Conservation (phyloP, 1,139 yeast species). For the Blastobotrys buckinghamii region DNA sequence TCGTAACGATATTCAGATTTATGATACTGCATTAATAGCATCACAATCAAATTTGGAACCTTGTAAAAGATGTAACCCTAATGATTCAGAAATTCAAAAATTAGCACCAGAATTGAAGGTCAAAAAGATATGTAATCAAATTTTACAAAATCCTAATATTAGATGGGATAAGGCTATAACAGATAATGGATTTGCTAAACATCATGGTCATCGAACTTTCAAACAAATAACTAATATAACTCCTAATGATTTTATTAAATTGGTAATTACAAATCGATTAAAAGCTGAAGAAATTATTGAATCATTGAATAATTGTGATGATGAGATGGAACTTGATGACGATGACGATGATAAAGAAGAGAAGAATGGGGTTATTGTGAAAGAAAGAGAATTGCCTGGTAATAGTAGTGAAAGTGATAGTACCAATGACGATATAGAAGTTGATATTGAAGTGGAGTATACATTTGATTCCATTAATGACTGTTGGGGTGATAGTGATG, state of each 20-base stretch:
- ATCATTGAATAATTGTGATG: background rate
- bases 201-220: constrained; percentile 20
- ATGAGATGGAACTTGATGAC: background rate
- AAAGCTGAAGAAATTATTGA: background rate
- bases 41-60: constrained; percentile 10
- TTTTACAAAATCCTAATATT: constrained; percentile 1
- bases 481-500: too few species aligned
- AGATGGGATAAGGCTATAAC: constrained; percentile 7
- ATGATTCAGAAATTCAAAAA: background rate
- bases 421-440: too few species aligned
- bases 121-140: background rate
- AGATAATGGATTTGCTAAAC: constrained; percentile 11
- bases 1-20: constrained; percentile 1
- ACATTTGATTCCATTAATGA: too few species aligned
- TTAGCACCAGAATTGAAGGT: constrained; percentile 9
- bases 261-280: background rate
- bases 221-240: constrained; percentile 11
- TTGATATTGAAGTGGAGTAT: too few species aligned
- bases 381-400: too few species aligned
- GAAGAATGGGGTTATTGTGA: background rate
- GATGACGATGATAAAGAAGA: background rate
- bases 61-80: constrained; percentile 20
- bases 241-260: constrained; percentile 9
- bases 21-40: constrained; percentile 11
- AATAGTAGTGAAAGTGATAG: too few species aligned